Percentiles rank a stretch among this genome's conserved stretches.
phyloP scores from a whole-genome alignment of 1,139 yeast species.

The Nakaseomyces nivariensis region DNA sequence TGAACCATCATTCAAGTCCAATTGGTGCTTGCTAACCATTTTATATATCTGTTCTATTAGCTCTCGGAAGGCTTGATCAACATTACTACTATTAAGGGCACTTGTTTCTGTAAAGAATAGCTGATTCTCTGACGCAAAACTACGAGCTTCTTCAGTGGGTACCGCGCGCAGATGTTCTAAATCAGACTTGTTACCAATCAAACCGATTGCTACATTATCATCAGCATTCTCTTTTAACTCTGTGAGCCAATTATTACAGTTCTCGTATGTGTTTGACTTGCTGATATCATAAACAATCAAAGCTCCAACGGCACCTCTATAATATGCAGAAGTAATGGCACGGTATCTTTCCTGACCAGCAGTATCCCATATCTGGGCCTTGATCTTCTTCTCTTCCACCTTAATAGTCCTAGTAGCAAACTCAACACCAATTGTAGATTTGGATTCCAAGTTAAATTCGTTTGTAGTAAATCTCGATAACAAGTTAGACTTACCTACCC shows the following conservation, averaged over 20 bases:
- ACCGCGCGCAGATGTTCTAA: slow-evolving; percentile 92
- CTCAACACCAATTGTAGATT: slow-evolving; percentile 95
- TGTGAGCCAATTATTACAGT: slow-evolving; percentile 89
- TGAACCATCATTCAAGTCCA: slow-evolving; percentile 54
- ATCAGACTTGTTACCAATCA: slow-evolving; percentile 95
- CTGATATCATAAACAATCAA: slow-evolving; percentile 91
- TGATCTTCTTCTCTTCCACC: slow-evolving; percentile 89
- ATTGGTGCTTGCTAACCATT: slow-evolving; percentile 78
- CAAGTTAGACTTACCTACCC: slow-evolving; percentile 93
- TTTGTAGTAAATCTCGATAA: slow-evolving; percentile 89
- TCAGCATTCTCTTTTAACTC: slow-evolving; percentile 96
- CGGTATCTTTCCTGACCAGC: slow-evolving; percentile 99
- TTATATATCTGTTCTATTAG: slow-evolving; percentile 86
- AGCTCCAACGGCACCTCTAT: slow-evolving; percentile 98
- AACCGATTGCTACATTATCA: slow-evolving; percentile 89
- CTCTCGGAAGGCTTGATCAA: slow-evolving; percentile 88
- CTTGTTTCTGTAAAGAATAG: slow-evolving; percentile 94
- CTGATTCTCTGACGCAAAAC: slow-evolving; percentile 89
- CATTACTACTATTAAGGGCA: slow-evolving; percentile 90
- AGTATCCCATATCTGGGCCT: slow-evolving; percentile 98
- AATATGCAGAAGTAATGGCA: slow-evolving; percentile 95
- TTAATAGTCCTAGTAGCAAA: slow-evolving; percentile 94
- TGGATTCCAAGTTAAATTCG: slow-evolving; percentile 88
- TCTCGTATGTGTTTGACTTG: slow-evolving; percentile 85
- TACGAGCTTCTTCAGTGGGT: slow-evolving; percentile 95